These are phyloP conservation scores for Botrytis tulipae DNA, from an alignment of 2,329 filamentous ascomycete species.

Conservation along the genomic window DNA sequence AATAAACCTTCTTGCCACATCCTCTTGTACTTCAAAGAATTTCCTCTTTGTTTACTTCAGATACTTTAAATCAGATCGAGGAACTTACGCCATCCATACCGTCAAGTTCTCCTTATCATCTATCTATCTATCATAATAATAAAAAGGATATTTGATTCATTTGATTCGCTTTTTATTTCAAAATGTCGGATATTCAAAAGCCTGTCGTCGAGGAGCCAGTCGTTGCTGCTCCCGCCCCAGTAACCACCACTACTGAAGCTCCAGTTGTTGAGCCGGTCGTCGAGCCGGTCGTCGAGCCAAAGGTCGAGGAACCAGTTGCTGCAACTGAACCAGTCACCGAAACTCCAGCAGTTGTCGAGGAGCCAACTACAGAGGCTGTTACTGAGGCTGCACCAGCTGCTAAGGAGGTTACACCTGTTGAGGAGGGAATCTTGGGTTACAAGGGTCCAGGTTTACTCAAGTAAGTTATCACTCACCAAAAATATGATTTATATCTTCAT, in stretches of 20 bases:
- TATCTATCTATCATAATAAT: conserved; percentile 28
- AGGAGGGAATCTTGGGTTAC: conserved; percentile 81
- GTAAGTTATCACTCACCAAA: conserved; percentile 55
- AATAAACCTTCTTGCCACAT: conserved; percentile 9
- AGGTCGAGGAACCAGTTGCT: conserved; percentile 39
- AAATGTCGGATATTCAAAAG: conserved; percentile 67
- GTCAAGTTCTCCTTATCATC: conserved; percentile 23
- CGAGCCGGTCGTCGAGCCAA: conserved; percentile 41
- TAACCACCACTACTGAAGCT: conserved; percentile 24
- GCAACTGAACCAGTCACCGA: conserved; percentile 37
- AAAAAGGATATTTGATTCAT: conserved; percentile 13
- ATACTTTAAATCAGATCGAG: conserved; percentile 2
- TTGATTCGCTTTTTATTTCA: conserved; percentile 31
- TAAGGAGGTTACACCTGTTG: conserved; percentile 47
- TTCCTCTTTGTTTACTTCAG: conserved; percentile 13
- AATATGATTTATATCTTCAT: neutral
- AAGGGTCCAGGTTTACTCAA: conserved; percentile 81
- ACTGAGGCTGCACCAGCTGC: conserved; percentile 59
- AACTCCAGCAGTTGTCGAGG: conserved; percentile 42
- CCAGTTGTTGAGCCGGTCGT: conserved; percentile 48
- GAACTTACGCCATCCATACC: conserved; percentile 29
- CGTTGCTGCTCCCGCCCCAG: conserved; percentile 36
- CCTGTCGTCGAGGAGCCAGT: conserved; percentile 52
- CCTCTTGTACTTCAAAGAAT: conserved; percentile 6
- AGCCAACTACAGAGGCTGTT: conserved; percentile 34